Conservation (phyloP, 768 basidiomycete species). For the Rhizopogon salebrosus region DNA sequence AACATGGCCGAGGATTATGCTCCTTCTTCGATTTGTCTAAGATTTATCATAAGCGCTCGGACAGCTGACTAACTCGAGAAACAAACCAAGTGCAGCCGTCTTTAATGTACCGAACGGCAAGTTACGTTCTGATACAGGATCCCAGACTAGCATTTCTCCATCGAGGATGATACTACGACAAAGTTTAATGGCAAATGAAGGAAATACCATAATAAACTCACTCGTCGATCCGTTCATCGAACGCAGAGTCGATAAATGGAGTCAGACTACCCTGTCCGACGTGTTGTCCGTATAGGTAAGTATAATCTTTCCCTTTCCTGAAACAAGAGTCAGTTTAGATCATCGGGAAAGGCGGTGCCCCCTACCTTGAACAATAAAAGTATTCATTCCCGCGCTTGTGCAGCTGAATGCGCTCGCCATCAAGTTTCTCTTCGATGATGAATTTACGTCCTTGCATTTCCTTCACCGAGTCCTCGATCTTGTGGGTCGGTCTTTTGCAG, state of each 20-base stretch:
- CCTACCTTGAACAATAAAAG: constrained; percentile 86
- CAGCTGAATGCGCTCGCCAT: constrained; percentile 94
- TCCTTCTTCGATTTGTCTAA: constrained; percentile 68
- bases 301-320: constrained; percentile 89
- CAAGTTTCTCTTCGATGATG: constrained; percentile 94
- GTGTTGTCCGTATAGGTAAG: constrained; percentile 86
- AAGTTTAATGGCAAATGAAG: constrained; percentile 7
- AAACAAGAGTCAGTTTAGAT: constrained; percentile 1
- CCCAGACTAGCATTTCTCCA: constrained; percentile 99
- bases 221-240: constrained; percentile 77
- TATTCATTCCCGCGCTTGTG: constrained; percentile 91
- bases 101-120: constrained; percentile 93
- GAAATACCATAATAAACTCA: constrained; percentile 32
- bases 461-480: constrained; percentile 78
- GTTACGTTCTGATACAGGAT: constrained; percentile 82
- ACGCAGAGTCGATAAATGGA: constrained; percentile 73
- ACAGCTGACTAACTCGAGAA: neutral
- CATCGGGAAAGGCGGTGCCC: neutral
- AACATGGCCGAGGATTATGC: constrained; percentile 82
- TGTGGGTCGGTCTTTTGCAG: constrained; percentile 81
- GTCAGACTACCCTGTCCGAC: constrained; percentile 83
- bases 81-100: constrained; percentile 78
- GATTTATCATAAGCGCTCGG: neutral
- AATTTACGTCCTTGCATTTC: constrained; percentile 79
- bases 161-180: constrained; percentile 79